Percentiles rank a stretch among this genome's conserved stretches.
phyloP scores from a whole-genome alignment of 495 filamentous ascomycete genomes.

The Aspergillus indologenus region DNA sequence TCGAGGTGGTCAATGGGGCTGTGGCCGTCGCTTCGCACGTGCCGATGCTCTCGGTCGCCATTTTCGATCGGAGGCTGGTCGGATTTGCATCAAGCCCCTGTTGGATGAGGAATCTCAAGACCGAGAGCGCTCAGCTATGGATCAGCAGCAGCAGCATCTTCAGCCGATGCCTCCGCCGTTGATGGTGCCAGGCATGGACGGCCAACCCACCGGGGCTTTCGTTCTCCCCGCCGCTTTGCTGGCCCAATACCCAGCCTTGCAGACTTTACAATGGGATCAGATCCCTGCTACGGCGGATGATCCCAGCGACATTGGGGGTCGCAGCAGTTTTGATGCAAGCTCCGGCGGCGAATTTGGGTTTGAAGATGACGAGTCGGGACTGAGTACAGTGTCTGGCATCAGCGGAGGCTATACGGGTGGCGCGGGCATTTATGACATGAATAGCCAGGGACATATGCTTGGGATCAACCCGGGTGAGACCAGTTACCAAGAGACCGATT shows the following conservation, averaged over 20 bases:
- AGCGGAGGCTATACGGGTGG: conserved; percentile 33
- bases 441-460: conserved; percentile 31
- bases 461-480: conserved; percentile 33
- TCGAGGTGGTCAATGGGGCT: conserved; percentile 82
- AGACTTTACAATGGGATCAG: conserved; percentile 74
- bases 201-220: conserved; percentile 51
- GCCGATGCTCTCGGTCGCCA: conserved; percentile 96
- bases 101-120: conserved; percentile 87
- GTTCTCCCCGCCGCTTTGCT: conserved; percentile 82
- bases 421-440: conserved; percentile 36
- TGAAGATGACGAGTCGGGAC: conserved; percentile 48
- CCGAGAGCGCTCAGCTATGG: conserved; percentile 61
- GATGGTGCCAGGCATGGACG: conserved; percentile 42
- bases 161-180: conserved; percentile 43
- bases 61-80: conserved; percentile 91
- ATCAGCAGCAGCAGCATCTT: conserved; percentile 55
- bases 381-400: conserved; percentile 36
- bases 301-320: conserved; percentile 70
- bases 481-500: conserved; percentile 33
- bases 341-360: conserved; percentile 58
- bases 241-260: conserved; percentile 87
- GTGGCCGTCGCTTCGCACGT: conserved; percentile 87
- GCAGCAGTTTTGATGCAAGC: conserved; percentile 87
- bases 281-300: conserved; percentile 52
- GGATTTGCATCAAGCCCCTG: conserved; percentile 93